Conservation (phyloP, 73 alveolate species). For the Paramecium biaurelia region DNA sequence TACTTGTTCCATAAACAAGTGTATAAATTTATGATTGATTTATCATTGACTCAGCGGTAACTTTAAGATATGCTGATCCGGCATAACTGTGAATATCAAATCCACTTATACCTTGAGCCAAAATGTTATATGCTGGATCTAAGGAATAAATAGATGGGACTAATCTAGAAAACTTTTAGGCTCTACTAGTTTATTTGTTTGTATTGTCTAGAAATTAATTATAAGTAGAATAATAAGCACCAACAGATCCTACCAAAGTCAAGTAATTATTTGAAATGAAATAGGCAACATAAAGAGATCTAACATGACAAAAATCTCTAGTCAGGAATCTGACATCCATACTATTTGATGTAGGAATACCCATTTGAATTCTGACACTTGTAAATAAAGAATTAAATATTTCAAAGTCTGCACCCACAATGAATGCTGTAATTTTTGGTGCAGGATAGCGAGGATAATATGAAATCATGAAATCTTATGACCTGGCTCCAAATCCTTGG, state of each 20-base stretch:
- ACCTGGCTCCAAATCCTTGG: conserved; percentile 22
- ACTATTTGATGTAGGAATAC: not conserved
- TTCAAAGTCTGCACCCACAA: conserved; percentile 44
- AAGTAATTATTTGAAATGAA: not conserved
- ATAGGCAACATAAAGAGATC: not conserved
- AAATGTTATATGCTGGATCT: not conserved
- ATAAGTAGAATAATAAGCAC: not conserved
- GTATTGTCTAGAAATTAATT: not conserved
- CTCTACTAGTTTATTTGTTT: not conserved
- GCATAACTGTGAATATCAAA: not conserved
- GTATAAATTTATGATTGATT: not conserved
- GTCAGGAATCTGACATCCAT: conserved; percentile 30
- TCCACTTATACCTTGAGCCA: conserved; percentile 37
- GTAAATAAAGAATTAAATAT: not conserved
- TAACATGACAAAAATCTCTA: conserved; percentile 25
- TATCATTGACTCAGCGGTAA: not conserved
- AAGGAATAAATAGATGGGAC: not conserved
- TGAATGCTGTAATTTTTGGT: conserved; percentile 37
- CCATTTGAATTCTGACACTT: not conserved
- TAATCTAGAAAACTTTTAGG: not conserved
- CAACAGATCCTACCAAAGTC: conserved; percentile 13
- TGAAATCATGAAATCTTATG: not conserved
- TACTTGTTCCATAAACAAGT: conserved; percentile 20
- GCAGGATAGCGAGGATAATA: conserved; percentile 6
- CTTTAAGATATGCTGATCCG: not conserved